phyloP scores from a whole-genome alignment of 1,139 yeast genomes.

The Geotrichum reessii region DNA sequence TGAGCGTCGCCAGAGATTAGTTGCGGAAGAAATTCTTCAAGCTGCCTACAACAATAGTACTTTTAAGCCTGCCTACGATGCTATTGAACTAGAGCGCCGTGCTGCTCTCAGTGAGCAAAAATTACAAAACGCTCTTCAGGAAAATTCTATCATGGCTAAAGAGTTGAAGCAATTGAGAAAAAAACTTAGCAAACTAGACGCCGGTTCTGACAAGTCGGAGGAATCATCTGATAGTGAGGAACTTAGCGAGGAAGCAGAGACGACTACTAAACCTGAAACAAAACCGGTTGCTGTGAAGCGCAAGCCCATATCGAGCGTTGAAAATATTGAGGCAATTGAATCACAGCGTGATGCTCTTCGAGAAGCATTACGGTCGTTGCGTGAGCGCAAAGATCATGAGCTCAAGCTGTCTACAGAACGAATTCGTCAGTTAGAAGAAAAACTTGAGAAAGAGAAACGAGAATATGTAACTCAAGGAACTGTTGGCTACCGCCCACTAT shows the following conservation, averaged over 20 bases:
- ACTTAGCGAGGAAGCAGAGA: background rate
- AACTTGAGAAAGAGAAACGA: constrained; percentile 27
- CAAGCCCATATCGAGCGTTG: background rate
- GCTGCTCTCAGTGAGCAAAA: constrained; percentile 26
- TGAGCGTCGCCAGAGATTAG: constrained; percentile 34
- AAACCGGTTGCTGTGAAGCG: background rate
- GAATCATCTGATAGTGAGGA: background rate
- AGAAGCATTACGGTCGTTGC: constrained; percentile 36
- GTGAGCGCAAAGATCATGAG: constrained; percentile 38
- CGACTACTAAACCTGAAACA: background rate
- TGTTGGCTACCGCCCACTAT: background rate
- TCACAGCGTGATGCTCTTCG: constrained; percentile 43
- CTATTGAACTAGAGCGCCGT: constrained; percentile 26
- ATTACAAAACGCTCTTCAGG: constrained; percentile 26
- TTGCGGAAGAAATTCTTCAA: constrained; percentile 24
- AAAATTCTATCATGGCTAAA: constrained; percentile 23
- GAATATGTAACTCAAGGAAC: too few species aligned
- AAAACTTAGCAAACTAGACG: constrained; percentile 31
- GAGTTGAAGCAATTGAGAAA: constrained; percentile 22
- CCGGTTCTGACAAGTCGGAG: background rate
- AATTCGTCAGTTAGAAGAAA: constrained; percentile 31
- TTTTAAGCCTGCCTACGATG: constrained; percentile 20
- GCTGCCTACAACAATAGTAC: constrained; percentile 1
- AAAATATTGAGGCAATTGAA: constrained; percentile 34
- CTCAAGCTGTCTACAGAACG: constrained; percentile 32